Percentiles rank a stretch among this genome's conserved stretches.
phyloP scores from a whole-genome alignment of 345 rosid genomes.

The Populus deltoides region DNA sequence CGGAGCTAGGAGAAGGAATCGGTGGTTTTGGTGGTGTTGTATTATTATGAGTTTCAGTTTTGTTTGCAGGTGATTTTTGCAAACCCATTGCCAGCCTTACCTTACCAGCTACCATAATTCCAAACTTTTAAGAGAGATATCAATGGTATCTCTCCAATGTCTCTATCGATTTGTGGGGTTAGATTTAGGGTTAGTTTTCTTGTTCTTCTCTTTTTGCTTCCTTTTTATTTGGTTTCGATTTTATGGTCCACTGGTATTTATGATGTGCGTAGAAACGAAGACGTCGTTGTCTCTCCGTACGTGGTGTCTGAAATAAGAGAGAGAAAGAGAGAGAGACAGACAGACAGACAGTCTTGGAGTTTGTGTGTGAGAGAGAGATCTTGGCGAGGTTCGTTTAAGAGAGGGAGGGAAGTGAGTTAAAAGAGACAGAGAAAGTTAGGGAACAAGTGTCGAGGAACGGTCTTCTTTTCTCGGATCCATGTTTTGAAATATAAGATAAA shows the following conservation, averaged over 20 bases:
- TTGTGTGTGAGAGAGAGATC: background rate
- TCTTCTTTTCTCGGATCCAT: conserved; percentile 40
- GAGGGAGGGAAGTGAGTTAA: background rate
- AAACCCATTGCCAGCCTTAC: conserved; percentile 81
- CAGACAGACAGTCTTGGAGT: too few relatives aligned
- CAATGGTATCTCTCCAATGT: background rate
- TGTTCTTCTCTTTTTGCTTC: background rate
- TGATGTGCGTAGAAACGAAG: background rate
- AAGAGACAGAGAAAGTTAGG: background rate
- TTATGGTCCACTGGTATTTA: background rate
- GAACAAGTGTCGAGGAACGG: conserved; percentile 64
- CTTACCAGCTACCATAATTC: conserved; percentile 83
- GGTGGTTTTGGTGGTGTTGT: conserved; percentile 39
- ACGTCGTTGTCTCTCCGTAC: conserved; percentile 10
- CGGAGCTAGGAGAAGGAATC: conserved; percentile 38
- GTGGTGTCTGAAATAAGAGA: conserved; percentile 2
- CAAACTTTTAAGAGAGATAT: background rate
- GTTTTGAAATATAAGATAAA: too few relatives aligned
- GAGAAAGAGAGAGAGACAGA: too few relatives aligned
- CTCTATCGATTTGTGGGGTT: background rate
- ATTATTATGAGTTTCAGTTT: conserved; percentile 16
- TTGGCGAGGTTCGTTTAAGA: background rate
- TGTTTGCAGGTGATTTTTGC: conserved; percentile 58
- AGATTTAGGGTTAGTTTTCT: background rate
- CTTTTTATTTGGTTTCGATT: background rate